These are phyloP conservation scores for Cordia subcordata DNA, from an alignment of 257 asterid genomes.

Conservation along the genomic window DNA sequence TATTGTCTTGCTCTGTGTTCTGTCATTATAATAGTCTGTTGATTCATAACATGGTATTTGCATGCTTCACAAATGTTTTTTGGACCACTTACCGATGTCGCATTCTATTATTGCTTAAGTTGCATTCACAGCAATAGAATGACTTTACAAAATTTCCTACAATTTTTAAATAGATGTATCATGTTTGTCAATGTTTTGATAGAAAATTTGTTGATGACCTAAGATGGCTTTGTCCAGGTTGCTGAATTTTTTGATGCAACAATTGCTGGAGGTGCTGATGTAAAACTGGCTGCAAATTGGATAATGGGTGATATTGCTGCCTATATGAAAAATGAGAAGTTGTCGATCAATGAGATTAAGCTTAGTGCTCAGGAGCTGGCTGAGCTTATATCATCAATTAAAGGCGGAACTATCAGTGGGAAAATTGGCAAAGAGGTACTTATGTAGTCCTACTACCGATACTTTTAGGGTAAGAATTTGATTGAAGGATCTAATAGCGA, in stretches of 20 bases:
- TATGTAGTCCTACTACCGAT: neutral
- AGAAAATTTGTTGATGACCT: neutral
- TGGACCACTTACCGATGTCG: too few relatives aligned
- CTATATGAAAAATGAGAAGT: constrained; percentile 78
- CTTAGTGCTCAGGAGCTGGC: constrained; percentile 78
- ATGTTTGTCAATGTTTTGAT: neutral
- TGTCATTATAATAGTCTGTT: neutral
- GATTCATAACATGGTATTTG: neutral
- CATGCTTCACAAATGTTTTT: too few relatives aligned
- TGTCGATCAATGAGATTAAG: constrained; percentile 63
- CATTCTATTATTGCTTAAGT: too few relatives aligned
- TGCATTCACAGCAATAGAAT: too few relatives aligned
- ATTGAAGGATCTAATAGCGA: too few relatives aligned
- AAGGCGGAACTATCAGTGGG: constrained; percentile 86
- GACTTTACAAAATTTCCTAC: too few relatives aligned
- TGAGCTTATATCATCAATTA: constrained; percentile 79
- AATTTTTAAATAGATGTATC: neutral
- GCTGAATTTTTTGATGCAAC: constrained; percentile 86
- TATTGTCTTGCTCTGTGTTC: neutral
- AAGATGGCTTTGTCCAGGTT: constrained; percentile 36
- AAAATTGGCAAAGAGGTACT: constrained; percentile 96
- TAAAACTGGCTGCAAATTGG: constrained; percentile 90
- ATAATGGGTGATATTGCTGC: constrained; percentile 98
- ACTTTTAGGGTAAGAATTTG: too few relatives aligned
- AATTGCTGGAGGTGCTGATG: constrained; percentile 63